A percentile compares a stretch with the other conserved stretches of the same genome.
Conservation (phyloP, 2,329 filamentous ascomycete genomes). For the Aureobasidium leucospermi region DNA sequence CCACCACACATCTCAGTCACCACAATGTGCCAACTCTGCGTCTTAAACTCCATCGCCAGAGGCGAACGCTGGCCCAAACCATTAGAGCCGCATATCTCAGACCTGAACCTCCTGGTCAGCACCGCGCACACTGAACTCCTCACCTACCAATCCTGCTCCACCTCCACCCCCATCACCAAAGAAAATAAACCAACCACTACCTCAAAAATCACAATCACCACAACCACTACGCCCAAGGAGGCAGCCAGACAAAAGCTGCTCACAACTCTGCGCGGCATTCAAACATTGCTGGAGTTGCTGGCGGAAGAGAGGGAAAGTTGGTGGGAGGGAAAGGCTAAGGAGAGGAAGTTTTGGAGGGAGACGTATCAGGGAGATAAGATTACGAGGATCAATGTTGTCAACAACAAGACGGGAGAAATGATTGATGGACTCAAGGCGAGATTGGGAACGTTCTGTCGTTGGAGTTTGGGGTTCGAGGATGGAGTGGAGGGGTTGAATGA, state of each 20-base stretch:
- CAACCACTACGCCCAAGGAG: neutral
- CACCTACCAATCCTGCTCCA: neutral
- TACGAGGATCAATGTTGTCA: neutral
- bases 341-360: neutral
- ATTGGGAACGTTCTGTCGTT: neutral
- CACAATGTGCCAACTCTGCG: conserved; percentile 8
- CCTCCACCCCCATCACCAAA: neutral
- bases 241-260: neutral
- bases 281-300: neutral
- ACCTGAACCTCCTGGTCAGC: neutral
- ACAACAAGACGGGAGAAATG: conserved; percentile 1
- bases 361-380: neutral
- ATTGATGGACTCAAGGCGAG: neutral
- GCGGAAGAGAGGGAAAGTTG: neutral
- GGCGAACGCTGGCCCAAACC: conserved; percentile 1
- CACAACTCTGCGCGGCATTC: neutral
- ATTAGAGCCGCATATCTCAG: neutral
- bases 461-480: neutral
- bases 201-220: neutral
- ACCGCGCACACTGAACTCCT: neutral
- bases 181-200: neutral
- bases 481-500: conserved; percentile 6
- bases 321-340: neutral
- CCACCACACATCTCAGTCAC: neutral
- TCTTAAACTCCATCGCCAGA: neutral